phyloP scores from a whole-genome alignment of 1,139 yeast genomes.

The Pichia sp. region DNA sequence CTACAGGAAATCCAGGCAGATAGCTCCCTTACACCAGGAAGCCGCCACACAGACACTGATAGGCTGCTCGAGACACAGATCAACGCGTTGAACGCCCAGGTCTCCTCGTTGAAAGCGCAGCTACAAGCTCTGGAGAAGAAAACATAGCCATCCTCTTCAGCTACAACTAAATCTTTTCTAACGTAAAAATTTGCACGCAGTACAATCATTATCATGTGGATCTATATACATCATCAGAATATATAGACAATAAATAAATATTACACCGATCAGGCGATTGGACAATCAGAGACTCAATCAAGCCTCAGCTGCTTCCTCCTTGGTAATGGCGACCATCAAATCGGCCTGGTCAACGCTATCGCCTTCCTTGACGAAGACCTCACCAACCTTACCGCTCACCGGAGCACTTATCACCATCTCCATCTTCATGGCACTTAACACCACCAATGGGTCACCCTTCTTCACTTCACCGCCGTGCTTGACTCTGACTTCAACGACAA shows the following conservation, averaged over 20 bases:
- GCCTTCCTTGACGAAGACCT: constrained; percentile 76
- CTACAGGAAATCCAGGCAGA: not conserved
- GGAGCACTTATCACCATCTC: constrained; percentile 98
- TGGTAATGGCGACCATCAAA: constrained; percentile 52
- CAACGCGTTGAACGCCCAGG: not conserved
- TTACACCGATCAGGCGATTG: too few species aligned
- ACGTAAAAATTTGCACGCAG: not conserved
- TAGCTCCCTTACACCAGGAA: not conserved
- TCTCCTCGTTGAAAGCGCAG: not conserved
- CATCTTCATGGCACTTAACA: constrained; percentile 98
- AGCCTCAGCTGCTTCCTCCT: constrained; percentile 20
- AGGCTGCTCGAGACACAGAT: not conserved
- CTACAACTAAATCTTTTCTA: not conserved
- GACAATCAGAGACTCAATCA: not conserved
- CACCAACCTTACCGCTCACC: constrained; percentile 75
- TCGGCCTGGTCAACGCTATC: constrained; percentile 95
- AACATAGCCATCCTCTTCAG: not conserved
- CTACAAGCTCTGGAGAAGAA: not conserved
- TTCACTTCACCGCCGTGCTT: constrained; percentile 83
- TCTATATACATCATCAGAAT: too few species aligned
- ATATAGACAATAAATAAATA: not conserved
- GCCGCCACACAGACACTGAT: not conserved
- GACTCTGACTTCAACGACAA: constrained; percentile 88
- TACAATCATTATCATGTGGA: too few species aligned
- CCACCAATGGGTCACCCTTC: constrained; percentile 96